Evolutionary conservation across 108 stramenopile species (phyloP).

Genomic region (Discostella pseudostelligera): DNA sequence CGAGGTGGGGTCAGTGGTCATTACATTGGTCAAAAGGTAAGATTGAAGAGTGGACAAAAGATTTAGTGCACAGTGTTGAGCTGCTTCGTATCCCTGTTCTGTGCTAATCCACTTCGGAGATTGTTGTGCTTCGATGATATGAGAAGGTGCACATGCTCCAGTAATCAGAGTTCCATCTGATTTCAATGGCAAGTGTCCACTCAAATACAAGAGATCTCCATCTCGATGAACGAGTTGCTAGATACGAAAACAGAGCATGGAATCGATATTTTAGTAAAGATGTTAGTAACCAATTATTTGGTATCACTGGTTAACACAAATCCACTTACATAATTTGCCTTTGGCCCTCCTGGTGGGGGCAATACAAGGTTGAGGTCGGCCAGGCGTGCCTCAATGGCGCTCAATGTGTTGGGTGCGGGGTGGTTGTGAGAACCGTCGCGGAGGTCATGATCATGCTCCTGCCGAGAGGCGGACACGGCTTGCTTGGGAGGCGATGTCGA

Average conservation of each 20-base stretch:
- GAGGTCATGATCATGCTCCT: neutral
- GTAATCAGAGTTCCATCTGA: constrained; percentile 46
- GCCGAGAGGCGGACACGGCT: too few relatives aligned
- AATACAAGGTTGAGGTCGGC: constrained; percentile 16
- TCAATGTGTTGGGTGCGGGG: constrained; percentile 20
- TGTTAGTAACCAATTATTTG: neutral
- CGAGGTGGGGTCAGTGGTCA: constrained; percentile 4
- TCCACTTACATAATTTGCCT: constrained; percentile 34
- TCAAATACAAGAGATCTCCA: constrained; percentile 46
- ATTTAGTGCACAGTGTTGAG: constrained; percentile 53
- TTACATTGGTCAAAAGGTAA: constrained; percentile 27
- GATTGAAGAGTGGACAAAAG: constrained; percentile 47
- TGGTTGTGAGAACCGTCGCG: constrained; percentile 9
- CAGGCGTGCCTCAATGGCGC: constrained; percentile 32
- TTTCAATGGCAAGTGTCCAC: constrained; percentile 51
- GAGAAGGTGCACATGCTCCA: constrained; percentile 45
- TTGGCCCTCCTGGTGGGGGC: constrained; percentile 37
- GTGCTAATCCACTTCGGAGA: constrained; percentile 21
- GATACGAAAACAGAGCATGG: neutral
- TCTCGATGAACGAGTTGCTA: constrained; percentile 43
- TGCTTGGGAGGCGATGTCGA: too few relatives aligned
- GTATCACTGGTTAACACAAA: neutral
- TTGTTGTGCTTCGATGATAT: constrained; percentile 39
- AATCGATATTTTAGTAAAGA: too few relatives aligned
- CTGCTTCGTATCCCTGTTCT: constrained; percentile 60